Percentiles rank a stretch among this genome's conserved stretches.
Conservation (phyloP, 441 rosid genomes). For the Brassica hybrid region DNA sequence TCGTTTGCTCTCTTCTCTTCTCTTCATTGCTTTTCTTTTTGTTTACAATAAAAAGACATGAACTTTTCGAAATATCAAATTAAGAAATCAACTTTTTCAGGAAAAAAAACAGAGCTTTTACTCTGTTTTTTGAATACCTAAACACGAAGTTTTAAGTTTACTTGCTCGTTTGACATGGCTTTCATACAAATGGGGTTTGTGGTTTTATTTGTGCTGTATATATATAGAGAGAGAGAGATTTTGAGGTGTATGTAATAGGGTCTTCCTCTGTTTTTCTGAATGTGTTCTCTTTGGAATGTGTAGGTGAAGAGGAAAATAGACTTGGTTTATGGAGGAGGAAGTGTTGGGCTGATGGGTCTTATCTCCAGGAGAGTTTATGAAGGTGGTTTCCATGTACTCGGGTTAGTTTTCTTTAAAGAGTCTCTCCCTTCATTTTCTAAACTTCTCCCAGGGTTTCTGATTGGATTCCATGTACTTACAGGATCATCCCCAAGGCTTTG, state of each 20-base stretch:
- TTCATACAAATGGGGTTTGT: slow-evolving; percentile 28
- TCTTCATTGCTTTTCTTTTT: slow-evolving; percentile 1
- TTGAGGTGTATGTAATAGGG: background rate
- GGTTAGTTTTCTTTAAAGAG: slow-evolving; percentile 49
- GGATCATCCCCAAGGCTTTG: slow-evolving; percentile 90
- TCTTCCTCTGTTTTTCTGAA: slow-evolving; percentile 29
- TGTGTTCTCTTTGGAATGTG: slow-evolving; percentile 34
- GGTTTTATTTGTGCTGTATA: slow-evolving; percentile 11
- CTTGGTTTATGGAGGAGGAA: slow-evolving; percentile 97
- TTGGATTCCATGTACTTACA: slow-evolving; percentile 42
- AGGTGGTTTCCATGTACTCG: slow-evolving; percentile 93
- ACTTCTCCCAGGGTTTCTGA: slow-evolving; percentile 30
- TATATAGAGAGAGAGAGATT: background rate
- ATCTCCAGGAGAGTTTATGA: slow-evolving; percentile 79
- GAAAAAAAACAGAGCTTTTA: slow-evolving; percentile 10
- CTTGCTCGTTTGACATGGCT: background rate
- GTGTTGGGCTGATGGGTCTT: slow-evolving; percentile 96
- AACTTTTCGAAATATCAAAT: background rate
- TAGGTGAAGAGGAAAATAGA: slow-evolving; percentile 89
- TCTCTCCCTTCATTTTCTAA: slow-evolving; percentile 21
- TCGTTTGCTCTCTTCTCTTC: slow-evolving; percentile 51
- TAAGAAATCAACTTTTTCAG: background rate
- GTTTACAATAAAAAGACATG: slow-evolving; percentile 3
- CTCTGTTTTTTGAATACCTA: slow-evolving; percentile 14
- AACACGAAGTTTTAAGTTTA: background rate